Conservation (phyloP, 495 filamentous ascomycete species). For the Podospora comata region DNA sequence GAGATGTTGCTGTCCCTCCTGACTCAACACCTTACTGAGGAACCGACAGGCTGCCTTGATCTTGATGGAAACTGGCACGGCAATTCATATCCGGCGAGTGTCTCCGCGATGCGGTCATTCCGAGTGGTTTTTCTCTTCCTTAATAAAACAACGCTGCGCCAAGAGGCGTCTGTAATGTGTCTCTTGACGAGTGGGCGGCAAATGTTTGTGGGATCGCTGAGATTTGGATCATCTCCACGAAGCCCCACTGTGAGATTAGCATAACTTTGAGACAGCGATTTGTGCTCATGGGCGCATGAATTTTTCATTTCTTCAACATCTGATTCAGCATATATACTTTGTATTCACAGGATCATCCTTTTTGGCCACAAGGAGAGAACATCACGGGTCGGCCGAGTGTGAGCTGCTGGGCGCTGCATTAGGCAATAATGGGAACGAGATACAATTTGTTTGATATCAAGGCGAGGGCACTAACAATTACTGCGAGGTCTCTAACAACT, state of each 20-base stretch:
- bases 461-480: background rate
- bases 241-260: slow-evolving; percentile 7
- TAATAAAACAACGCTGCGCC: background rate
- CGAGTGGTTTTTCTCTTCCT: background rate
- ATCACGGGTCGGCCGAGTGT: background rate
- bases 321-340: background rate
- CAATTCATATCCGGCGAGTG: slow-evolving; percentile 1
- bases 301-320: background rate
- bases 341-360: too few species aligned
- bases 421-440: background rate
- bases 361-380: background rate
- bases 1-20: background rate
- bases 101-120: background rate
- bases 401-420: background rate
- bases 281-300: slow-evolving; percentile 1
- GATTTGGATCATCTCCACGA: slow-evolving; percentile 7
- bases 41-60: background rate
- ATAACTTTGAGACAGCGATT: background rate
- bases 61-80: background rate
- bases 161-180: background rate
- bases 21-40: background rate
- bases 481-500: background rate
- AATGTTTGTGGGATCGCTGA: background rate
- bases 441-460: background rate
- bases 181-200: background rate